Percentiles rank a stretch among this genome's conserved stretches.
Evolutionary conservation across 805 yeast species (phyloP).

Genomic region (Ogataea parapolymorpha): DNA sequence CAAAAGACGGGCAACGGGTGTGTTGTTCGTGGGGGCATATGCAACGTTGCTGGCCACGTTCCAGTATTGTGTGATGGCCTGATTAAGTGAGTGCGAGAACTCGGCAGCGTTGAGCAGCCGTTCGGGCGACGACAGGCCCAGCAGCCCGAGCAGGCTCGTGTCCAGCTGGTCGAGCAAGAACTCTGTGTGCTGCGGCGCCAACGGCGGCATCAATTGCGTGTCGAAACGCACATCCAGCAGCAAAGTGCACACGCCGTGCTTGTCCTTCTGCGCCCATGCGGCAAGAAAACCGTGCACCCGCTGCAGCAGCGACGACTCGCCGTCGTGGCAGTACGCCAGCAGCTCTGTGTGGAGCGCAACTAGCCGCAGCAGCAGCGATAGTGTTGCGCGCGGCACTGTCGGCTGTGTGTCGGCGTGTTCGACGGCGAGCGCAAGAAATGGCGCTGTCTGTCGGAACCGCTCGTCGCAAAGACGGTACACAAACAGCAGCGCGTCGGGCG

Average conservation of each 20-base stretch:
- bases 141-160: conserved; percentile 17
- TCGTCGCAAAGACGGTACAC: conserved; percentile 21
- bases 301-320: conserved; percentile 16
- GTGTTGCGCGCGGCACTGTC: conserved; percentile 10
- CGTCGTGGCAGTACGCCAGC: conserved; percentile 17
- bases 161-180: conserved; percentile 3
- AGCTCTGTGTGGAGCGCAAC: conserved; percentile 20
- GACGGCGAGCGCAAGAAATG: conserved; percentile 17
- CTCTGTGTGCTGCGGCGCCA: not conserved
- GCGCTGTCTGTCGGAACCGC: conserved; percentile 15
- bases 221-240: conserved; percentile 10
- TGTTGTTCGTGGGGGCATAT: conserved; percentile 2
- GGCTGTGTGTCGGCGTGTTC: conserved; percentile 11
- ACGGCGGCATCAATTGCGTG: conserved; percentile 5
- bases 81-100: conserved; percentile 27
- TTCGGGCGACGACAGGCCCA: conserved; percentile 30
- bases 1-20: conserved; percentile 17
- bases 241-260: conserved; percentile 8
- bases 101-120: conserved; percentile 32
- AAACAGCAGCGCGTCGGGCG: conserved; percentile 7
- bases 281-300: conserved; percentile 12
- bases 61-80: conserved; percentile 26
- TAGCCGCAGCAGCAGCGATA: conserved; percentile 21
- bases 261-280: conserved; percentile 20
- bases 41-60: conserved; percentile 25